Evolutionary conservation across 192 early-diverging fungal genomes (phyloP), one percentile per base, ranked within the genome.

Genomic region (Glomus cerebriforme): DNA sequence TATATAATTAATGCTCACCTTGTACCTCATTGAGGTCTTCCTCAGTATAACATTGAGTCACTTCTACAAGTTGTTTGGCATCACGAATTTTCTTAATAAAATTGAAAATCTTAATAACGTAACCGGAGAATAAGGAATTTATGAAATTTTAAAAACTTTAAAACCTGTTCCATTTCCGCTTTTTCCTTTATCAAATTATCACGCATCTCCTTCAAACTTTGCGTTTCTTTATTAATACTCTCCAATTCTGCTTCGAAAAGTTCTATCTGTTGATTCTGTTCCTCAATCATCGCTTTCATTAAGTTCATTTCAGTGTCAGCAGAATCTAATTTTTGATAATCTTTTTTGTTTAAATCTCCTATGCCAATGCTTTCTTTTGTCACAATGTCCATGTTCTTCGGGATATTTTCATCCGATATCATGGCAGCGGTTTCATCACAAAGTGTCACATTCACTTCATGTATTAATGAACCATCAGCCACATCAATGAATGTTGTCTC

Each of bases 21-120:
- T 37, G 32, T n/a, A 39, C 19, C 9, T 35, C 35, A n/a, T 37
- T 37, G 15, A 32, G 66, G 35, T 68, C 66, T 9, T 37, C 9
- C n/a, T 68, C 32, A 9, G 66, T 68, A n/a, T 39, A 68, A 10
- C 66, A 68, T 68, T 68, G 31, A 37, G 13, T 68, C 10, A 12
- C 66, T 37, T 68, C 22, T n/a, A 37, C n/a, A n/a, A 68, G 15
- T 39, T 9, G 31, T n/a, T 68, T 68, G 3, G 66, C 66, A 2
- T 68, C 66, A 8, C 8, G 22, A 39, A 68, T 68, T 32, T 35
- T 35, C 66, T 68, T 39, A 68, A 68, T 64, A 31, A 64, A 64
- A 15, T 15, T 3, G 22, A 64, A n/a, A 64, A n/a, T 29, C 29
- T 64, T 64, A 1, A 64, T 31, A 29, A 13, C 13, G 5, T 15